Evolutionary conservation across 306 rosid genomes (phyloP).

Genomic region (Vachellia pachyceras): DNA sequence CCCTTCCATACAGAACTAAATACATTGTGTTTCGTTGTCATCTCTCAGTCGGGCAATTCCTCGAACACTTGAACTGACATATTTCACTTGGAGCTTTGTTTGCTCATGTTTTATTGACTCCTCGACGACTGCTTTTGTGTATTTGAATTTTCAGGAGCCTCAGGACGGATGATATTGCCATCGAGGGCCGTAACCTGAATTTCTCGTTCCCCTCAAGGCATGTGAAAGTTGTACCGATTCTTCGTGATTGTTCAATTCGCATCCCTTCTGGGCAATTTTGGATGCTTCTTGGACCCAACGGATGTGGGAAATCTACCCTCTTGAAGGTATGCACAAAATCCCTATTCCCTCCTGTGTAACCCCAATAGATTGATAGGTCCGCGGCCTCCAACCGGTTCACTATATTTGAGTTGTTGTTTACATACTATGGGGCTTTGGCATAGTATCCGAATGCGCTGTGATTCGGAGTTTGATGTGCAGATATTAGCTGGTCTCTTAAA

Average conservation of each 20-base stretch:
- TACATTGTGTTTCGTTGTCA: not conserved
- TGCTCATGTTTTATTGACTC: not conserved
- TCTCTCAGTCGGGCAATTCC: constrained; percentile 43
- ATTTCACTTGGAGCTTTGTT: not conserved
- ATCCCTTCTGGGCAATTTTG: constrained; percentile 86
- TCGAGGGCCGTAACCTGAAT: constrained; percentile 63
- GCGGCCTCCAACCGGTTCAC: not conserved
- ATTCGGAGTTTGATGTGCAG: constrained; percentile 44
- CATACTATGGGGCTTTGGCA: not conserved
- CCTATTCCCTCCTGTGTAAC: too few relatives aligned
- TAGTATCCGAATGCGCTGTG: not conserved
- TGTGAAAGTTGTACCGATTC: constrained; percentile 56
- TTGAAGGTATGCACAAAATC: too few relatives aligned
- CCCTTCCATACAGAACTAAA: not conserved
- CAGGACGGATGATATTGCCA: constrained; percentile 52
- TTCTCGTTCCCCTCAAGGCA: constrained; percentile 63
- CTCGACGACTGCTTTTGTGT: not conserved
- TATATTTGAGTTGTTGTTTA: not conserved
- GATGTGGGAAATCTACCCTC: constrained; percentile 71
- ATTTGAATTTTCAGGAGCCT: constrained; percentile 43
- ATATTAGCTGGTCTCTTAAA: constrained; percentile 82
- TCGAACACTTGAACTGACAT: constrained; percentile 23
- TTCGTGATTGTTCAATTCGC: constrained; percentile 72
- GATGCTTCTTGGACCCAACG: constrained; percentile 96
- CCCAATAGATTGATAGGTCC: too few relatives aligned